Evolutionary conservation across 2,329 filamentous ascomycete genomes (phyloP), one percentile per base, ranked within the genome.

Genomic region (Aspergillus sp.): DNA sequence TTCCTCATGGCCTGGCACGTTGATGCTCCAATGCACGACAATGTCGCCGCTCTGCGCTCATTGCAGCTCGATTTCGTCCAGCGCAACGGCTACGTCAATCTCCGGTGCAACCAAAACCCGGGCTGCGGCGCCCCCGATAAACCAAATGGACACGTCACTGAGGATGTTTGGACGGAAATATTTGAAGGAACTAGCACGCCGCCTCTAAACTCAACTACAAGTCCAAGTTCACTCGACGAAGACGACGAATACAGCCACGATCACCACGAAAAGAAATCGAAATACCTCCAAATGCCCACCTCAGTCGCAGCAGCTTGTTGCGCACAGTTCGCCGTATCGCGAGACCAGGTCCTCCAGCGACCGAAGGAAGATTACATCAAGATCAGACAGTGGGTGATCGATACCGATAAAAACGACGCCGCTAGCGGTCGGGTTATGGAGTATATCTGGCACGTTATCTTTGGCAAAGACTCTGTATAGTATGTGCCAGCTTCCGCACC

Each of bases 401-500:
- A 79, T 9, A 85, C 85, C 2, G 71, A 79, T 4, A 68, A 85
- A 51, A 77, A 77, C 5, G 84, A 87, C 66, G 78, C 79, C 17
- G 70, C 82, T 25, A 85, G 81, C 27, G 86, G 86, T 2, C 76
- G 86, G 21, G 79, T 88, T 2, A 80, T 87, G 68, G 86, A 89
- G 67, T 88, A 87, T 64, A 71, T 86, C 17, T 89, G 86, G 86
- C 87, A 89, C 68, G 79, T 85, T 70, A 77, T 81, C 70, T 83
- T 77, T 57, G 73, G 74, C 35, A 72, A 70, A 65, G 66, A 73
- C 21, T 68, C 75, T 7, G 69, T 79, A 17, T 74, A 76, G 74
- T 77, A 65, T 63, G 73, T 69, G 35, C 19, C n/a, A 37, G 9
- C 31, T 37, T 46, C 19, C 48, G 14, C 21, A 8, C 15, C 17